These are phyloP conservation scores for Russula emetica DNA, from an alignment of 768 basidiomycete genomes.

Conservation along the genomic window DNA sequence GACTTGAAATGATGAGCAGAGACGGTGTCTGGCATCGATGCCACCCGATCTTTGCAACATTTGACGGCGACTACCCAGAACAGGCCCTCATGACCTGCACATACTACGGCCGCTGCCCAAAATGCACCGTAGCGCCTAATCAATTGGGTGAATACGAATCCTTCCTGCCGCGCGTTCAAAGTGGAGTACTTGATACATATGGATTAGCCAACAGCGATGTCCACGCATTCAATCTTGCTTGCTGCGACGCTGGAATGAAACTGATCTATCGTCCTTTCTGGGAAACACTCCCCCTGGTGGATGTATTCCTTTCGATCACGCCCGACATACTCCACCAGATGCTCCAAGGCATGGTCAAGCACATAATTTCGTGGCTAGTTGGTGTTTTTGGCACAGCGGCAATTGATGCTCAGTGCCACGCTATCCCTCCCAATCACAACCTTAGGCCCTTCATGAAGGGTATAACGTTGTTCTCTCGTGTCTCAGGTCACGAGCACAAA, in stretches of 20 bases:
- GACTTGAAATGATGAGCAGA: too few species aligned
- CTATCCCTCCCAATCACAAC: conserved; percentile 30
- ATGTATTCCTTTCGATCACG: too few species aligned
- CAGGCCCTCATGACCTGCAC: too few species aligned
- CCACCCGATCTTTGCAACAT: too few species aligned
- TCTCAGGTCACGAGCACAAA: conserved; percentile 32
- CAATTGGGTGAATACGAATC: not conserved
- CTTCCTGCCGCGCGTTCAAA: too few species aligned
- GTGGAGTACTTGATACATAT: not conserved
- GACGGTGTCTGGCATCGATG: too few species aligned
- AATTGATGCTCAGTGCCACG: conserved; percentile 27
- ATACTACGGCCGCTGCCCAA: not conserved
- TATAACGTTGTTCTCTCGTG: conserved; percentile 23
- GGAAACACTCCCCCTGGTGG: not conserved
- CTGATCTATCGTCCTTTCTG: conserved; percentile 31
- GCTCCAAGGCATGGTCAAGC: conserved; percentile 4
- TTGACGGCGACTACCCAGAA: too few species aligned
- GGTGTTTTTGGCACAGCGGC: not conserved
- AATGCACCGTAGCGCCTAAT: not conserved
- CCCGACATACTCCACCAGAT: not conserved
- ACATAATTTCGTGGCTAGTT: not conserved
- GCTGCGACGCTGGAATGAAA: conserved; percentile 25
- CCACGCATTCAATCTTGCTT: too few species aligned
- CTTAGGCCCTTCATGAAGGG: conserved; percentile 30
- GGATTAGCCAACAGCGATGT: not conserved